Conservation (phyloP, 73 alveolate genomes). For the Paramecium tetraurelia region DNA sequence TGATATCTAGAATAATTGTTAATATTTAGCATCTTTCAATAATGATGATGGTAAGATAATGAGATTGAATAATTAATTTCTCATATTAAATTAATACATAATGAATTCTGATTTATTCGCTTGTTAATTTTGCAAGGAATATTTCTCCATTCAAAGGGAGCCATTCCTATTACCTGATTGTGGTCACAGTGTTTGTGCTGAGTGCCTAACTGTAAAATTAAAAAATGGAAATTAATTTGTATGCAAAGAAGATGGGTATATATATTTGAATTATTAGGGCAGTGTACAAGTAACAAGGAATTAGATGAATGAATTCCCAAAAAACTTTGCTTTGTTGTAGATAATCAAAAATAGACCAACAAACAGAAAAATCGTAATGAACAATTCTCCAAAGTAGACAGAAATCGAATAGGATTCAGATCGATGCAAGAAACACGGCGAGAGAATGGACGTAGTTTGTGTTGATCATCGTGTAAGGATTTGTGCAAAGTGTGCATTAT, state of each 20-base stretch:
- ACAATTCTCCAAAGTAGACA: not conserved
- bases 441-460: slow-evolving; percentile 80
- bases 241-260: slow-evolving; percentile 41
- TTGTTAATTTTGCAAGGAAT: slow-evolving; percentile 35
- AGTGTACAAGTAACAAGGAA: not conserved
- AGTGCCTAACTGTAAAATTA: slow-evolving; percentile 34
- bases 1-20: not conserved
- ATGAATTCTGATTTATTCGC: slow-evolving; percentile 40
- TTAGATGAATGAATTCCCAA: not conserved
- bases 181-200: slow-evolving; percentile 60
- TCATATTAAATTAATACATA: not conserved
- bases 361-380: not conserved
- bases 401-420: not conserved
- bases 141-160: not conserved
- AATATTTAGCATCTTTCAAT: not conserved
- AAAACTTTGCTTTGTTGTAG: slow-evolving; percentile 8
- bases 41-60: not conserved
- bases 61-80: not conserved
- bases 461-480: slow-evolving; percentile 78
- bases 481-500: slow-evolving; percentile 88
- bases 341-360: not conserved
- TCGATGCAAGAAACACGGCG: slow-evolving; percentile 50
- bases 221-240: not conserved
- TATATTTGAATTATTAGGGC: not conserved
- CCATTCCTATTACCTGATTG: slow-evolving; percentile 65